Percentiles rank a stretch among this genome's conserved stretches.
These are phyloP conservation scores for Botrytis squamosa DNA, from an alignment of 2,329 filamentous ascomycete genomes.

Conservation along the genomic window DNA sequence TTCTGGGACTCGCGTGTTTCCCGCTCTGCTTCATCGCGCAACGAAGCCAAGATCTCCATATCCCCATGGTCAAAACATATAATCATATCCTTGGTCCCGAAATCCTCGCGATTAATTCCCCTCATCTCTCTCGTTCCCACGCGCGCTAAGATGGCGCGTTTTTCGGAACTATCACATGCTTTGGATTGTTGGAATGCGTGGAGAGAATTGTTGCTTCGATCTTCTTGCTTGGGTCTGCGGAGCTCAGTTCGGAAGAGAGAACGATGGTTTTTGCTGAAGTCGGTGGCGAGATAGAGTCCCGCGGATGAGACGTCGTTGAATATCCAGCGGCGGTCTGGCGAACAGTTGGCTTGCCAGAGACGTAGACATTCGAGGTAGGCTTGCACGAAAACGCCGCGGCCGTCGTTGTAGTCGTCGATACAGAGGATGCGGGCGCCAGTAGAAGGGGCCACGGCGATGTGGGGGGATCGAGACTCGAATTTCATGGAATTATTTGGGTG, in stretches of 20 bases:
- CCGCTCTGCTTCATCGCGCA: not conserved
- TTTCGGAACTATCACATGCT: not conserved
- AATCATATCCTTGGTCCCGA: not conserved
- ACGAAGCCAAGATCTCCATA: not conserved
- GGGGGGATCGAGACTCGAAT: not conserved
- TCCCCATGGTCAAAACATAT: not conserved
- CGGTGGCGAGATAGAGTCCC: not conserved
- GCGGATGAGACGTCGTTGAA: not conserved
- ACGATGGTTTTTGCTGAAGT: not conserved
- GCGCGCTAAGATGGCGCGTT: not conserved
- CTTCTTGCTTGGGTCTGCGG: not conserved
- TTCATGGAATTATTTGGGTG: not conserved
- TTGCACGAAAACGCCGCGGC: not conserved
- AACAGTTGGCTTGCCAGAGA: not conserved
- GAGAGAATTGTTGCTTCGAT: not conserved
- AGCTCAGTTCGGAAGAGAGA: not conserved
- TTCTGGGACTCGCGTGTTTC: not conserved
- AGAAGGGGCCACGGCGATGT: not conserved
- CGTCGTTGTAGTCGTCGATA: not conserved
- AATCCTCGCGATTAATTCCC: not conserved
- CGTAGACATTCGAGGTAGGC: not conserved
- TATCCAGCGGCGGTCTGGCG: not conserved
- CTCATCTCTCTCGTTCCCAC: not conserved
- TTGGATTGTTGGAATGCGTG: not conserved
- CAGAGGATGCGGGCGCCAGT: not conserved